These are phyloP conservation scores for Gracilaria domingensis DNA, from an alignment of 23 red algal species.

Conservation along the genomic window DNA sequence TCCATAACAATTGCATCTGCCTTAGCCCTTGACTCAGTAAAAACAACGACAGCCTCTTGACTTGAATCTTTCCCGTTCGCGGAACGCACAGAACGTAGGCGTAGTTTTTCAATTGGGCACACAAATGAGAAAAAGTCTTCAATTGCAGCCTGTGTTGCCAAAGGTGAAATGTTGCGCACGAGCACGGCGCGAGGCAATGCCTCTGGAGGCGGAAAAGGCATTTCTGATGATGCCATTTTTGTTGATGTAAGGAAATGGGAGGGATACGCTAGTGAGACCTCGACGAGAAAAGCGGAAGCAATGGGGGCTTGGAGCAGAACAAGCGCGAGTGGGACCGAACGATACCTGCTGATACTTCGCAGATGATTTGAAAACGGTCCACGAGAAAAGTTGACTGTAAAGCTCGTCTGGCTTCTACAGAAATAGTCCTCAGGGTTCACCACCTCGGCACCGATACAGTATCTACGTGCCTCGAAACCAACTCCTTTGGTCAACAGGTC, in stretches of 20 bases:
- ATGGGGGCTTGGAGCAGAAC: too few species aligned
- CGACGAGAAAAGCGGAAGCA: background rate
- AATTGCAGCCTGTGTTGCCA: constrained; percentile 63
- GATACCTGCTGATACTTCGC: background rate
- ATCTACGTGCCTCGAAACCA: background rate
- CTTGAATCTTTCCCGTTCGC: constrained; percentile 10
- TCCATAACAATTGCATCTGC: constrained; percentile 69
- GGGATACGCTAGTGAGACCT: background rate
- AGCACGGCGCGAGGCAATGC: constrained; percentile 53
- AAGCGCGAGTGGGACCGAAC: too few species aligned
- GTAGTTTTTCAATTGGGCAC: constrained; percentile 43
- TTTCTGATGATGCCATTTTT: constrained; percentile 5
- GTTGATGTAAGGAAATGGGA: background rate
- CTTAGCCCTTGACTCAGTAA: constrained; percentile 43
- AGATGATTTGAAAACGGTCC: background rate
- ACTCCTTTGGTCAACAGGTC: background rate
- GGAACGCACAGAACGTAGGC: constrained; percentile 51
- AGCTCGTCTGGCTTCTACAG: background rate
- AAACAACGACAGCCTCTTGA: constrained; percentile 64
- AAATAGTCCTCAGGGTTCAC: background rate
- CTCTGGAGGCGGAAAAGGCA: constrained; percentile 49
- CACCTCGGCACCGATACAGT: background rate
- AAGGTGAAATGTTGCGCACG: constrained; percentile 58
- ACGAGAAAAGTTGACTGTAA: background rate
- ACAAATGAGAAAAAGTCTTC: constrained; percentile 81